Percentiles rank a stretch among this genome's conserved stretches.
Evolutionary conservation across 2,329 filamentous ascomycete species (phyloP).

Genomic region (Colletotrichum sp.): DNA sequence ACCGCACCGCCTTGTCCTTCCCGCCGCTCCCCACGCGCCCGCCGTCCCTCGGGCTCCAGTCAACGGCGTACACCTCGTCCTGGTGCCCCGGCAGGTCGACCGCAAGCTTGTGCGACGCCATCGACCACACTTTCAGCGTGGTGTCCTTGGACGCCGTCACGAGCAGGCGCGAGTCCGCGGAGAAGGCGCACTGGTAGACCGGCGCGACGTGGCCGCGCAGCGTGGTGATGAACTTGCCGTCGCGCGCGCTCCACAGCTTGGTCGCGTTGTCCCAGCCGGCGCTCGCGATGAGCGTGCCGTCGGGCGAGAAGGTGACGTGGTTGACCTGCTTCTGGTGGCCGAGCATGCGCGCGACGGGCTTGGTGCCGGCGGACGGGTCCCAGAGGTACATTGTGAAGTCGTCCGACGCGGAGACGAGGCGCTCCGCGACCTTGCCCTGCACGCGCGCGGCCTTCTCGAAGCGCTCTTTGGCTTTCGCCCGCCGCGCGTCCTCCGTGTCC

Average conservation of each 20-base stretch:
- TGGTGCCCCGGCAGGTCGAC: conserved; percentile 86
- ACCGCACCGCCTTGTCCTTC: conserved; percentile 80
- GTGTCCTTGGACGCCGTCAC: conserved; percentile 91
- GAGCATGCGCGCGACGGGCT: conserved; percentile 86
- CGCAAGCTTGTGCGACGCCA: conserved; percentile 80
- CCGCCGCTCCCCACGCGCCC: conserved; percentile 89
- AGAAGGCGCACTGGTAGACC: conserved; percentile 92
- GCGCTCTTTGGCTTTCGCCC: conserved; percentile 76
- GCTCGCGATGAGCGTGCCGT: conserved; percentile 86
- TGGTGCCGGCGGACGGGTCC: conserved; percentile 79
- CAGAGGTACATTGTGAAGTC: conserved; percentile 97
- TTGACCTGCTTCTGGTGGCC: conserved; percentile 98
- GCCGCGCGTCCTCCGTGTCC: conserved; percentile 70
- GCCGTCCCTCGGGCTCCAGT: conserved; percentile 88
- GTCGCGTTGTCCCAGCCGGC: conserved; percentile 94
- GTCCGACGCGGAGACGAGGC: conserved; percentile 88
- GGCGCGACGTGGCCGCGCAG: conserved; percentile 87
- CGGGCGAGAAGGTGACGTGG: conserved; percentile 91
- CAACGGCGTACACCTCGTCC: conserved; percentile 92
- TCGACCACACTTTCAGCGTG: conserved; percentile 94
- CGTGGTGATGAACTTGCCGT: conserved; percentile 82
- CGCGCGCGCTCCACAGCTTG: conserved; percentile 80
- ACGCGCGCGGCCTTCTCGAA: conserved; percentile 86
- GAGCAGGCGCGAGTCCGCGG: conserved; percentile 86
- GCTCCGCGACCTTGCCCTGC: conserved; percentile 78